Conservation (phyloP, 2,329 filamentous ascomycete species). For the Fusarium vanettenii region DNA sequence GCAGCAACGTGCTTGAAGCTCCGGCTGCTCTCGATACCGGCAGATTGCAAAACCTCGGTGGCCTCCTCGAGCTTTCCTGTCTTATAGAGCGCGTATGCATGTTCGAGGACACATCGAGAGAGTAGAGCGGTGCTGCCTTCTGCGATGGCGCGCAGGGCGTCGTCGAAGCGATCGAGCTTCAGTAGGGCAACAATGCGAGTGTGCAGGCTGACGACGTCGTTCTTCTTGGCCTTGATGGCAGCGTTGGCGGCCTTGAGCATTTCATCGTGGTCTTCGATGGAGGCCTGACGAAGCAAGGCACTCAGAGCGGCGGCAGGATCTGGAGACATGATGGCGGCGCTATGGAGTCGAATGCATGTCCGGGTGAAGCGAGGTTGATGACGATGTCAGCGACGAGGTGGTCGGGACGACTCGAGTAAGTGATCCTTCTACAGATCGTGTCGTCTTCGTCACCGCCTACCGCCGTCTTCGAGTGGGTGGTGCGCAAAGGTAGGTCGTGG, state of each 20-base stretch:
- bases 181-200: conserved; percentile 80
- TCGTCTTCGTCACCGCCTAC: conserved; percentile 3
- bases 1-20: conserved; percentile 66
- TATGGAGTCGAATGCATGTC: conserved; percentile 42
- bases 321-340: conserved; percentile 51
- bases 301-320: conserved; percentile 63
- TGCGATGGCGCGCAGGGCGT: conserved; percentile 77
- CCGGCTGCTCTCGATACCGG: conserved; percentile 45
- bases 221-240: conserved; percentile 70
- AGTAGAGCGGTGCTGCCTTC: conserved; percentile 71
- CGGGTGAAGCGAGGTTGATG: conserved; percentile 8
- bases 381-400: background rate
- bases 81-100: conserved; percentile 88
- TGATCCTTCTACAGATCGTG: background rate
- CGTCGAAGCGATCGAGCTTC: conserved; percentile 84
- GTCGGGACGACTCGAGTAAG: background rate
- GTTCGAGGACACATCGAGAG: conserved; percentile 72
- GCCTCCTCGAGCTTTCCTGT: conserved; percentile 76
- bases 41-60: conserved; percentile 55
- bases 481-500: conserved; percentile 4
- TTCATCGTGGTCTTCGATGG: conserved; percentile 79
- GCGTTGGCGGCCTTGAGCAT: conserved; percentile 73
- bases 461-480: conserved; percentile 10
- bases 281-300: conserved; percentile 64
- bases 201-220: conserved; percentile 70